A percentile compares a stretch with the other conserved stretches of the same genome.
phyloP scores from a whole-genome alignment of 2,329 filamentous ascomycete species.

The Verticillium tricorpus region DNA sequence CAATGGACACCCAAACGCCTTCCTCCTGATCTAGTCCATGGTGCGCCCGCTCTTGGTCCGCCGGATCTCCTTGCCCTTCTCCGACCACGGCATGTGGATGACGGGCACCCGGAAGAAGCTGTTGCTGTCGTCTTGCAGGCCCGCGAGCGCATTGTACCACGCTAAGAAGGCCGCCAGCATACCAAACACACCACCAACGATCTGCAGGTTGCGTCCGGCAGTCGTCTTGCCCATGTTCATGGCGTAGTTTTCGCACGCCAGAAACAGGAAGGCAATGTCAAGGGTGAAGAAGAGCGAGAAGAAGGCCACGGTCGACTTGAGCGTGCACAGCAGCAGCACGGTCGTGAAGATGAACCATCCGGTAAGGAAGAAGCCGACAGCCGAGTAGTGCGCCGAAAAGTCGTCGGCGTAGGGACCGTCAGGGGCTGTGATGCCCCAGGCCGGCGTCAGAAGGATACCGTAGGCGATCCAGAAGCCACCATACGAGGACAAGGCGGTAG shows the following conservation, averaged over 20 bases:
- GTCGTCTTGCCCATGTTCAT: slow-evolving; percentile 43
- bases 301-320: slow-evolving; percentile 74
- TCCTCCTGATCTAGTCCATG: neutral
- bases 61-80: slow-evolving; percentile 62
- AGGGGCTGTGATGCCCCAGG: slow-evolving; percentile 12
- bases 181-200: slow-evolving; percentile 76
- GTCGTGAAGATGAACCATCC: slow-evolving; percentile 86
- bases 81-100: slow-evolving; percentile 92
- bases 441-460: slow-evolving; percentile 65
- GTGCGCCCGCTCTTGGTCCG: slow-evolving; percentile 40
- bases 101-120: slow-evolving; percentile 90
- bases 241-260: slow-evolving; percentile 60
- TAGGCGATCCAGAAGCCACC: slow-evolving; percentile 82
- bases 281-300: slow-evolving; percentile 73
- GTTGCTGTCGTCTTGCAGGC: slow-evolving; percentile 75
- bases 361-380: slow-evolving; percentile 69
- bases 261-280: slow-evolving; percentile 69
- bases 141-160: slow-evolving; percentile 83
- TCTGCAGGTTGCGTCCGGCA: slow-evolving; percentile 49
- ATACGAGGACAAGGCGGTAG: slow-evolving; percentile 75
- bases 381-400: slow-evolving; percentile 47
- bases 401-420: slow-evolving; percentile 42
- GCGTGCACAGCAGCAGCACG: slow-evolving; percentile 67
- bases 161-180: slow-evolving; percentile 75
- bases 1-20: neutral